These are phyloP conservation scores for Acer negundo DNA, from an alignment of 345 rosid species.

Conservation along the genomic window DNA sequence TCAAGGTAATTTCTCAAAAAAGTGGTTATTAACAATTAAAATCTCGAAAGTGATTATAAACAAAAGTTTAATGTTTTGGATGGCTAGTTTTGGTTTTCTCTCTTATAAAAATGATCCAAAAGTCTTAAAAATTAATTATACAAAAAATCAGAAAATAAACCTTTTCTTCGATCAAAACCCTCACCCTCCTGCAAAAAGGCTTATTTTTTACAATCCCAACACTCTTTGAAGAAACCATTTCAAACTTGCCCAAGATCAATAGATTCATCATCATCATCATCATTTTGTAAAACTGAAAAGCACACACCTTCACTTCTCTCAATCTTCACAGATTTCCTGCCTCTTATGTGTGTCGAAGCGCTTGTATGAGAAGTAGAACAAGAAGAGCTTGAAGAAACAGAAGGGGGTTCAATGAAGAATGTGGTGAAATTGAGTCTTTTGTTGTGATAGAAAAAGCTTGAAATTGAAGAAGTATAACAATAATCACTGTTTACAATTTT, in stretches of 20 bases:
- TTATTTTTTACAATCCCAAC: conserved; percentile 7
- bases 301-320: conserved; percentile 6
- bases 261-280: conserved; percentile 10
- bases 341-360: background rate
- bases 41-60: too few species aligned
- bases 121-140: too few species aligned
- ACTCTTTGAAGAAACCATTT: background rate
- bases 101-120: too few species aligned
- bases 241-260: background rate
- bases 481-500: background rate
- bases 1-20: too few species aligned
- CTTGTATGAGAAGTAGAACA: background rate
- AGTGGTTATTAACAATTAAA: too few species aligned
- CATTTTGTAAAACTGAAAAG: background rate
- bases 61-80: too few species aligned
- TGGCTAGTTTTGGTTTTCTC: too few species aligned
- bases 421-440: conserved; percentile 12
- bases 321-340: conserved; percentile 4
- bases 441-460: background rate
- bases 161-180: conserved; percentile 3
- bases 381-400: conserved; percentile 11
- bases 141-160: too few species aligned
- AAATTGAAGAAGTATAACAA: background rate
- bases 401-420: conserved; percentile 10
- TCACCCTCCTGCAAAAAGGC: conserved; percentile 12